These are phyloP conservation scores for Trichoderma sp. DNA, from an alignment of 2,329 filamentous ascomycete genomes.

Conservation along the genomic window DNA sequence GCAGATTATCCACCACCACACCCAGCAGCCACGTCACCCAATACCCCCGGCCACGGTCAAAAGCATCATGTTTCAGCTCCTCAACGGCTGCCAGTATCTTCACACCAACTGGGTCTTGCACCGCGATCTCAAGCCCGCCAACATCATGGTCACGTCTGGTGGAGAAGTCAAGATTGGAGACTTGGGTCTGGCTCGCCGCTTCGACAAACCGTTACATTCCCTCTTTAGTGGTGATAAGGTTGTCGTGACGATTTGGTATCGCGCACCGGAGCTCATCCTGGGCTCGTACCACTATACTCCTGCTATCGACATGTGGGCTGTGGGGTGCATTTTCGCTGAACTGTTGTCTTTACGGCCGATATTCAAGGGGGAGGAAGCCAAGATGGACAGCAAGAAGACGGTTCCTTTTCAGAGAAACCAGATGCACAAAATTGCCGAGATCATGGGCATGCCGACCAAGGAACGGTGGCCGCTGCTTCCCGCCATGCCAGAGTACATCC, in stretches of 20 bases:
- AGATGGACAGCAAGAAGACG: constrained; percentile 97
- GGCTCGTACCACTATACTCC: constrained; percentile 96
- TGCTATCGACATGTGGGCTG: constrained; percentile 94
- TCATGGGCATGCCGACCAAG: constrained; percentile 86
- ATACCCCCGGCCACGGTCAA: constrained; percentile 88
- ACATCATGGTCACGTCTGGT: constrained; percentile 93
- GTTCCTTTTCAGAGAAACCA: constrained; percentile 97
- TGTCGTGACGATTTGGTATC: constrained; percentile 98
- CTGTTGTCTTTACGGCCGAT: constrained; percentile 86
- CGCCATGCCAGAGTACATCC: constrained; percentile 82
- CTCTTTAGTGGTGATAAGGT: constrained; percentile 96
- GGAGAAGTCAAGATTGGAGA: constrained; percentile 96
- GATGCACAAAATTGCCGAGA: constrained; percentile 98
- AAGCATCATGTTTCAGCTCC: constrained; percentile 91
- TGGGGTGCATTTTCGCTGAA: constrained; percentile 97
- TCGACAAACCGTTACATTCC: constrained; percentile 89
- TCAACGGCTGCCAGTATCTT: constrained; percentile 92
- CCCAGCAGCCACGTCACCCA: constrained; percentile 79
- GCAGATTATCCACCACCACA: constrained; percentile 98
- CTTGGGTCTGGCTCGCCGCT: constrained; percentile 84
- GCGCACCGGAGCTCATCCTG: constrained; percentile 87
- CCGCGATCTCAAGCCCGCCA: constrained; percentile 93
- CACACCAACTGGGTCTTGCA: constrained; percentile 97
- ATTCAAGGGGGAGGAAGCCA: constrained; percentile 97
- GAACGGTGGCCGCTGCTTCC: constrained; percentile 83